Conservation (phyloP, 345 rosid species). For the Populus pruinosa region DNA sequence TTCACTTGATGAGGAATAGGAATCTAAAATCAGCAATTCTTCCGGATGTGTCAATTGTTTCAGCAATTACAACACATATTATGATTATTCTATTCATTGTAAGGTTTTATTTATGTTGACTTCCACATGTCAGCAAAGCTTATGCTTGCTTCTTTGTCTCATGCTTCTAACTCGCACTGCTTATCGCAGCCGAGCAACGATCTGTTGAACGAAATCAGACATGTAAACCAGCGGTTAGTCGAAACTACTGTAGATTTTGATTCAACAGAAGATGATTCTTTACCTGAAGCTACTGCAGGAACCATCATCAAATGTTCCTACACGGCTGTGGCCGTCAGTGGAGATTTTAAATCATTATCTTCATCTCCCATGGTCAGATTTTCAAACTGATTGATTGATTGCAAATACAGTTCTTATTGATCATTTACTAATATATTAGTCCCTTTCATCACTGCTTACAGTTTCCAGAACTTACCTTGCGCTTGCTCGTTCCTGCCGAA, state of each 20-base stretch:
- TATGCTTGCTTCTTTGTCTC: neutral
- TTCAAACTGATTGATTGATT: neutral
- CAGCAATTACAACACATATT: too few species aligned
- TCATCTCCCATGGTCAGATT: neutral
- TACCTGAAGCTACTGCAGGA: neutral
- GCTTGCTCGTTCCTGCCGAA: neutral
- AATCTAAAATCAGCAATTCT: neutral
- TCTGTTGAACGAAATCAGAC: neutral
- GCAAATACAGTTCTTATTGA: neutral
- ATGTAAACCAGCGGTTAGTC: neutral
- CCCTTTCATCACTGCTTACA: neutral
- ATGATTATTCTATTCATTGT: too few species aligned
- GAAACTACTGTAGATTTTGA: neutral
- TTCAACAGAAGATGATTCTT: neutral
- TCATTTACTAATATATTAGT: neutral
- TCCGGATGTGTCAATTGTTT: too few species aligned
- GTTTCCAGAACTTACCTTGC: neutral
- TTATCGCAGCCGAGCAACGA: neutral
- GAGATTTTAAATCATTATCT: neutral
- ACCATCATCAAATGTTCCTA: neutral
- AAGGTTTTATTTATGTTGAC: too few species aligned
- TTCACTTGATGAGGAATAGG: neutral
- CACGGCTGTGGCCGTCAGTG: neutral
- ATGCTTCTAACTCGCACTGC: neutral
- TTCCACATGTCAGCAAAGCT: too few species aligned